phyloP scores from a whole-genome alignment of 352 stramenopile genomes.

The Pythium aphanidermatum region DNA sequence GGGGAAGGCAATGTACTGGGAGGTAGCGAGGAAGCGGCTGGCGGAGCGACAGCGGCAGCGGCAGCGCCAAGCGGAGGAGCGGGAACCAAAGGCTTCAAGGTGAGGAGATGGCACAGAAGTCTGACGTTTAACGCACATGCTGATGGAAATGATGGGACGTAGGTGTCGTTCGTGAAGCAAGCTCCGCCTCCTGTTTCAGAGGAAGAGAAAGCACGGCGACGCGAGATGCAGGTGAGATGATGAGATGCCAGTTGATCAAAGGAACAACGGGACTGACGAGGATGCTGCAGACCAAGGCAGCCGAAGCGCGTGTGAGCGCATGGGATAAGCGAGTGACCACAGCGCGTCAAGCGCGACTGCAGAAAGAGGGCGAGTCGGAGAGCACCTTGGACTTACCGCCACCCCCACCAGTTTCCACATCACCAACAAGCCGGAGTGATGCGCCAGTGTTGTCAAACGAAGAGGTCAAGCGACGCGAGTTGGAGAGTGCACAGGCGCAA shows the following conservation, averaged over 20 bases:
- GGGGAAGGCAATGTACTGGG: conserved; percentile 65
- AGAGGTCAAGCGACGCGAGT: conserved; percentile 54
- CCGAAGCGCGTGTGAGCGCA: conserved; percentile 47
- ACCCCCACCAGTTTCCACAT: conserved; percentile 10
- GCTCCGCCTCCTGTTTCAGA: conserved; percentile 37
- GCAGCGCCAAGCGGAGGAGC: neutral
- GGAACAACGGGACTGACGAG: neutral
- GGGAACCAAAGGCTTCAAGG: conserved; percentile 25
- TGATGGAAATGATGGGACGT: neutral
- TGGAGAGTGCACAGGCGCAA: conserved; percentile 44
- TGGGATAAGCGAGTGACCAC: conserved; percentile 69
- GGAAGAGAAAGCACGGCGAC: conserved; percentile 46
- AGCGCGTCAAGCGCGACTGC: conserved; percentile 38
- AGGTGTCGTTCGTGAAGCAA: conserved; percentile 38
- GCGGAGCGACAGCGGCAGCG: conserved; percentile 9
- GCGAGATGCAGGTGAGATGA: conserved; percentile 48
- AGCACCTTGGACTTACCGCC: conserved; percentile 29
- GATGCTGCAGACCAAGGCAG: conserved; percentile 37
- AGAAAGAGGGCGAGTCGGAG: conserved; percentile 47
- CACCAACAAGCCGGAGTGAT: conserved; percentile 3
- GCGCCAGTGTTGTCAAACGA: conserved; percentile 44
- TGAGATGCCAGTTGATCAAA: too few relatives aligned
- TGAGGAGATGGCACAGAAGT: conserved; percentile 3
- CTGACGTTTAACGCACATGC: neutral
- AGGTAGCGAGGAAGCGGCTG: conserved; percentile 12